Evolutionary conservation across 441 rosid genomes (phyloP), one percentile per base, ranked within the genome.

Genomic region (Mallotus japonicus): DNA sequence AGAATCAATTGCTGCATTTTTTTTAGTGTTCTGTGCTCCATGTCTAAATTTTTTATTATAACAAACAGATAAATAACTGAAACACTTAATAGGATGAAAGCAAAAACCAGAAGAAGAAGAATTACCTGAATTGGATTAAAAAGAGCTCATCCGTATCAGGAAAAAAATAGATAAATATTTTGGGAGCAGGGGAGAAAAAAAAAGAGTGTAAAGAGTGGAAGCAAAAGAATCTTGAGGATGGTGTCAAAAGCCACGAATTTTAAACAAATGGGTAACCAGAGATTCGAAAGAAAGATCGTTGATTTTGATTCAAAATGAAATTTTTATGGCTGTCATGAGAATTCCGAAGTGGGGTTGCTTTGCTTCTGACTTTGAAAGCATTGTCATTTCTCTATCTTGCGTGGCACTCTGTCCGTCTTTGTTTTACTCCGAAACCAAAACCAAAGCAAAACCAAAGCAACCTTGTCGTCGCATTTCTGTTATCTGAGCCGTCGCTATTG

Each of bases 241-340:
- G 64, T 22, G 17, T 11, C 13, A 22, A 19, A 54, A 47, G 73
- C 73, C 65, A 70, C 73, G 42, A 44, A 58, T 46, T 59, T 60
- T 19, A 13, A n/a, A 32, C 46, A 70, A 70, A 70, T 58, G 65
- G 65, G 16, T 10, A 15, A 70, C 75, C 40, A 67, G 73, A 77
- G 76, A 73, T 75, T 76, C 80, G 58, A 37, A 34, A 6, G 49
- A 37, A 37, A 62, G 20, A 37, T 37, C 2, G 51, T 5, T n/a
- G 51, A 63, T 63, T 63, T 63, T 12, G 62, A 65, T 44, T 67
- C 44, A 37, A 42, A 37, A 63, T n/a, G 12, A 0, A 3, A 9
- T 69, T 69, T 71, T 67, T 75, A 62, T 73, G 79, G 79, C 69
- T 65, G 47, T 54, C 49, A 58, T 58, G 54, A 68, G 68, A 71